Evolutionary conservation across 2,329 filamentous ascomycete species (phyloP).

Genomic region (Stachybotrys echinatus): DNA sequence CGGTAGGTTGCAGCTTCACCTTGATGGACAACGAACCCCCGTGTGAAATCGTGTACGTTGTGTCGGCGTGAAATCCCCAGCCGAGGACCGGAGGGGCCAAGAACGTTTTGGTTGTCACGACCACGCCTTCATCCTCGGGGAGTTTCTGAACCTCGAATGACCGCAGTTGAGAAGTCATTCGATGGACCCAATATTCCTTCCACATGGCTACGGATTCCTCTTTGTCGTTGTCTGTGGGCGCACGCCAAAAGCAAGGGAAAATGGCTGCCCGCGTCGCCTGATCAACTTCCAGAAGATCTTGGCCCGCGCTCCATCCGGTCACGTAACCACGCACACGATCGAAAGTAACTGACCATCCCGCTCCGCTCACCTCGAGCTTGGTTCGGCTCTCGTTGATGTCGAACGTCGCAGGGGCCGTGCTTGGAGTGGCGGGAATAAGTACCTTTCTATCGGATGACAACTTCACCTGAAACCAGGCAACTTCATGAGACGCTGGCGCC

Average conservation of each 20-base stretch:
- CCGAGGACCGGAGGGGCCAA: not conserved
- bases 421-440: not conserved
- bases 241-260: not conserved
- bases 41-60: not conserved
- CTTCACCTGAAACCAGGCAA: not conserved
- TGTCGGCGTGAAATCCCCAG: not conserved
- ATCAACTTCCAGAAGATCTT: not conserved
- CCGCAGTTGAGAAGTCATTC: not conserved
- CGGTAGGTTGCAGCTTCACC: not conserved
- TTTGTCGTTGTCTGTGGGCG: constrained; percentile 1
- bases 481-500: not conserved
- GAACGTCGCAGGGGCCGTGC: not conserved
- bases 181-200: not conserved
- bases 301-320: not conserved
- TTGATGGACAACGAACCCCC: not conserved
- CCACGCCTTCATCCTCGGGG: constrained; percentile 1
- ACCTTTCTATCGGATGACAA: not conserved
- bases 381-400: not conserved
- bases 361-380: not conserved
- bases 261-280: not conserved
- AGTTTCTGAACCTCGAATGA: not conserved
- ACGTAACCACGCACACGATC: not conserved
- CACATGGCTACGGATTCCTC: not conserved
- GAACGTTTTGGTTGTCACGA: not conserved
- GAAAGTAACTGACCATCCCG: not conserved